These are phyloP conservation scores for Daldinia vernicosa DNA, from an alignment of 495 filamentous ascomycete species.

Conservation along the genomic window DNA sequence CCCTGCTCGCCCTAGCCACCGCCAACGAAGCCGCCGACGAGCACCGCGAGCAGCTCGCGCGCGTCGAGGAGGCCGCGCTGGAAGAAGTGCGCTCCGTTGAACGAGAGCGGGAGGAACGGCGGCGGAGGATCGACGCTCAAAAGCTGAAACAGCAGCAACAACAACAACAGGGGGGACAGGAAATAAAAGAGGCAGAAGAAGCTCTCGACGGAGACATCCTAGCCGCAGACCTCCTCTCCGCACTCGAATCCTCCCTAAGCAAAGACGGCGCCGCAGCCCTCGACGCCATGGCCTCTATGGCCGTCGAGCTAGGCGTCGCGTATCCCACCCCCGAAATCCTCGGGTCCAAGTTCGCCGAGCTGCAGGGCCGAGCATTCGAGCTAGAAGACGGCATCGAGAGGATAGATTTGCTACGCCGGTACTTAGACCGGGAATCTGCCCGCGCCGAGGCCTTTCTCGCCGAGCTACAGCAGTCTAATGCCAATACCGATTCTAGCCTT, in stretches of 20 bases:
- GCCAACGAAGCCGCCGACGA: conserved; percentile 87
- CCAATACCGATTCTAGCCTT: conserved; percentile 26
- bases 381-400: conserved; percentile 56
- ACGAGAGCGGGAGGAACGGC: conserved; percentile 34
- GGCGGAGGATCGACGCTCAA: not conserved
- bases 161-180: not conserved
- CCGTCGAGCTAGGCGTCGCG: conserved; percentile 47
- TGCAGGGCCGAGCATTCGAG: conserved; percentile 49
- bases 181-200: conserved; percentile 20
- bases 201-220: conserved; percentile 27
- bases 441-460: conserved; percentile 43
- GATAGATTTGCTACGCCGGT: conserved; percentile 51
- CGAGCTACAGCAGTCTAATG: conserved; percentile 34
- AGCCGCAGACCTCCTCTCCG: conserved; percentile 38
- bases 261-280: conserved; percentile 57
- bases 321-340: conserved; percentile 48
- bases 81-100: conserved; percentile 62
- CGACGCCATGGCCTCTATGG: conserved; percentile 51
- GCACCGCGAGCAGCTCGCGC: conserved; percentile 65
- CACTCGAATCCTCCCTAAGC: conserved; percentile 53
- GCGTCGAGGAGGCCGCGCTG: conserved; percentile 68
- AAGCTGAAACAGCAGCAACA: too few species aligned
- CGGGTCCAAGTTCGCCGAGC: conserved; percentile 48
- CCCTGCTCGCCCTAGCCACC: conserved; percentile 75
- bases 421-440: conserved; percentile 51